These are phyloP conservation scores for Galeopsis tetrahit DNA, from an alignment of 257 asterid species.

Conservation along the genomic window DNA sequence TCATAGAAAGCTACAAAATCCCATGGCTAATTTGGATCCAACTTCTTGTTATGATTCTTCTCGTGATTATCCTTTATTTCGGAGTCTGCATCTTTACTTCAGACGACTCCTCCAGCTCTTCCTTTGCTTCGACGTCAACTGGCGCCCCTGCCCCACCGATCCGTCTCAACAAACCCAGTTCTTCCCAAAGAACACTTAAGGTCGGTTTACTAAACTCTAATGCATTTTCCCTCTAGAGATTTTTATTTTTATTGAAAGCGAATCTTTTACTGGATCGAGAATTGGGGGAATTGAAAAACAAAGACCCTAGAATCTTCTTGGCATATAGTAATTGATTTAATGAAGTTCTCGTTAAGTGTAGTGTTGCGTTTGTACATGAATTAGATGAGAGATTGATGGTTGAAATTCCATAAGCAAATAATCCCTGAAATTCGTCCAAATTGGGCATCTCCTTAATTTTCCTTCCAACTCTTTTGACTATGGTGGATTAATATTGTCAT, in stretches of 20 bases:
- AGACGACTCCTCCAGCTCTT: constrained; percentile 42
- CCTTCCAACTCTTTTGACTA: not conserved
- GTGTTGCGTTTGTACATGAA: not conserved
- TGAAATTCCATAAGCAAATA: constrained; percentile 10
- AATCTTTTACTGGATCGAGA: not conserved
- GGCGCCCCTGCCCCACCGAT: constrained; percentile 30
- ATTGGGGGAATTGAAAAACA: constrained; percentile 1
- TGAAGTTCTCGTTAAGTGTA: constrained; percentile 11
- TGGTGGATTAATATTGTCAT: not conserved
- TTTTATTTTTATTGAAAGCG: not conserved
- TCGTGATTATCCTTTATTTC: constrained; percentile 55
- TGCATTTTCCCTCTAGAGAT: not conserved
- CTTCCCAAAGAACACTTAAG: constrained; percentile 45
- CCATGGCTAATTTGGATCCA: constrained; percentile 91
- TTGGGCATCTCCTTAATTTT: constrained; percentile 2
- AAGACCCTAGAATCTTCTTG: not conserved
- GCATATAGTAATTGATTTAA: constrained; percentile 3
- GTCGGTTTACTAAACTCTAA: constrained; percentile 31
- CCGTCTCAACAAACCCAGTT: constrained; percentile 37
- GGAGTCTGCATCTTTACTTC: constrained; percentile 53
- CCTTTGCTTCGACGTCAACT: constrained; percentile 45
- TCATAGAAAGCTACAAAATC: constrained; percentile 57
- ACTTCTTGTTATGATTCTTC: constrained; percentile 66
- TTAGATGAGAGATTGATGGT: not conserved
- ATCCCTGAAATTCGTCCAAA: not conserved